A percentile compares a stretch with the other conserved stretches of the same genome.
phyloP scores from a whole-genome alignment of 2,329 filamentous ascomycete species.

The Pestalotiopsis sp. region DNA sequence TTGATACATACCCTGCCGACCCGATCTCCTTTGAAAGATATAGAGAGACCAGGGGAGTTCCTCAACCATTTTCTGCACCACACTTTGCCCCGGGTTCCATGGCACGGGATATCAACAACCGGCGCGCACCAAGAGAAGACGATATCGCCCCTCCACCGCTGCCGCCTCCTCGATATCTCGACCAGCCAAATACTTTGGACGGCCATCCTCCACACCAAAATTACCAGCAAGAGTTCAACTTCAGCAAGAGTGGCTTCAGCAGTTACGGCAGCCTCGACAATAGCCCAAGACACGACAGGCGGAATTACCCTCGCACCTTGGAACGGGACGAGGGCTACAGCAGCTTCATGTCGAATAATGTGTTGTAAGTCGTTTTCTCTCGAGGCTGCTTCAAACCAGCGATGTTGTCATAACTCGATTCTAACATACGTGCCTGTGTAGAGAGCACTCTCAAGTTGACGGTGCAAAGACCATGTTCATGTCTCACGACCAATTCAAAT shows the following conservation, averaged over 20 bases:
- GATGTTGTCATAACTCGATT: not conserved
- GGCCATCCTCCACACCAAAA: not conserved
- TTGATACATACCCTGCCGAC: conserved; percentile 32
- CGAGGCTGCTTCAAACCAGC: not conserved
- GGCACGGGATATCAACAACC: conserved; percentile 39
- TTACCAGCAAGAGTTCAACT: conserved; percentile 6
- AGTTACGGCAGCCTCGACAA: conserved; percentile 30
- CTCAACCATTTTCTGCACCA: conserved; percentile 25
- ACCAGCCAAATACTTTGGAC: conserved; percentile 21
- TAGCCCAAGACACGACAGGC: conserved; percentile 26
- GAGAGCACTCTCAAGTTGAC: conserved; percentile 43
- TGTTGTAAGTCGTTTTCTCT: conserved; percentile 21
- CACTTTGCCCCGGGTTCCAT: conserved; percentile 34
- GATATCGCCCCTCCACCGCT: conserved; percentile 36
- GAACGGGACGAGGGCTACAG: conserved; percentile 36
- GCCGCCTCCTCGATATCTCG: conserved; percentile 35
- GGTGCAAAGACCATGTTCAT: conserved; percentile 47
- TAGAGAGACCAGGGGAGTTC: conserved; percentile 20
- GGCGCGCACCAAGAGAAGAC: conserved; percentile 31
- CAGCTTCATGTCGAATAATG: conserved; percentile 29
- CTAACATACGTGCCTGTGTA: conserved; percentile 14
- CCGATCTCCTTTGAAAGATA: conserved; percentile 26
- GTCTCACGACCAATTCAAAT: conserved; percentile 52
- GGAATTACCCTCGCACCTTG: conserved; percentile 21
- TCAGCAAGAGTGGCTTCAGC: not conserved